Conservation (phyloP, 2,329 filamentous ascomycete genomes). For the Venturia pyrina region DNA sequence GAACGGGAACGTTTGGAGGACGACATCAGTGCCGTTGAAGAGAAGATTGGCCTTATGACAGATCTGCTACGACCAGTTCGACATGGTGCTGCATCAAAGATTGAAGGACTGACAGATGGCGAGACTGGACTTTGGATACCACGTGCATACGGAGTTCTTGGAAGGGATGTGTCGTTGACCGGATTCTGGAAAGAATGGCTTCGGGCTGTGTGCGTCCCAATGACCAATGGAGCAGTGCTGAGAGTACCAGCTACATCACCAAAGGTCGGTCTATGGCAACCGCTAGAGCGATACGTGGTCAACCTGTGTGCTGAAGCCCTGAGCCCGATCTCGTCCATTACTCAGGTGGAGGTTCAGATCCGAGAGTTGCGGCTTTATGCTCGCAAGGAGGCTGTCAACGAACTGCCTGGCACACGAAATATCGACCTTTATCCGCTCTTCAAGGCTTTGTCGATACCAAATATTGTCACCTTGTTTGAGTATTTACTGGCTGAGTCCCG, state of each 20-base stretch:
- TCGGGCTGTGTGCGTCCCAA: slow-evolving; percentile 84
- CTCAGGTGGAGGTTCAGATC: slow-evolving; percentile 85
- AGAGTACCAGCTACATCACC: slow-evolving; percentile 83
- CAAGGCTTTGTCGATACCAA: slow-evolving; percentile 77
- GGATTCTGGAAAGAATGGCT: slow-evolving; percentile 99
- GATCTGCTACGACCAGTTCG: slow-evolving; percentile 86
- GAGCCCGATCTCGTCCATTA: slow-evolving; percentile 84
- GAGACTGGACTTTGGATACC: slow-evolving; percentile 96
- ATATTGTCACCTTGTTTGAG: slow-evolving; percentile 87
- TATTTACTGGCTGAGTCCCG: slow-evolving; percentile 87
- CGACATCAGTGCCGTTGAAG: slow-evolving; percentile 88
- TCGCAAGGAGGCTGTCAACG: slow-evolving; percentile 83
- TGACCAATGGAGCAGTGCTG: slow-evolving; percentile 78
- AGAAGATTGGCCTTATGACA: slow-evolving; percentile 95
- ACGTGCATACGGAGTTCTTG: slow-evolving; percentile 84
- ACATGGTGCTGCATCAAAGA: slow-evolving; percentile 91
- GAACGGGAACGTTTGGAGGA: slow-evolving; percentile 82
- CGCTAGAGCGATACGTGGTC: slow-evolving; percentile 90
- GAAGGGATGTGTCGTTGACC: slow-evolving; percentile 71
- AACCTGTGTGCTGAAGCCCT: slow-evolving; percentile 94
- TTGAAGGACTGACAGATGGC: slow-evolving; percentile 88
- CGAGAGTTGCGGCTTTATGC: slow-evolving; percentile 87
- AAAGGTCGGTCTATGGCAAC: slow-evolving; percentile 88
- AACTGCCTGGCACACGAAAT: slow-evolving; percentile 83
- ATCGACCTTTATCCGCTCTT: slow-evolving; percentile 92